phyloP scores from a whole-genome alignment of 768 basidiomycete genomes.

The Thelephora aurantiotincta region DNA sequence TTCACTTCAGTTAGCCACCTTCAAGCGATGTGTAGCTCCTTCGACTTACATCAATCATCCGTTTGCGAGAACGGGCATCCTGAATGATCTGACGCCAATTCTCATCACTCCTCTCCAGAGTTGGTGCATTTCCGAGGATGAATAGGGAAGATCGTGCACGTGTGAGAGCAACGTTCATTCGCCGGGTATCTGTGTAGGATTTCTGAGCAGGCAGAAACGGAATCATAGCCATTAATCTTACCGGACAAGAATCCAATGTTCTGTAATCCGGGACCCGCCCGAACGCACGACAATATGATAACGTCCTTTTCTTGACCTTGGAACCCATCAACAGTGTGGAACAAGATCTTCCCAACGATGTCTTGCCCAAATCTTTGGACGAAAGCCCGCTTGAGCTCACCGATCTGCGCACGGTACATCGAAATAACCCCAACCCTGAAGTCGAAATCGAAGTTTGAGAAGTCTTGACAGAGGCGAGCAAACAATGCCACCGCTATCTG shows the following conservation, averaged over 20 bases:
- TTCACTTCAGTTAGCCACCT: not conserved
- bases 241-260: slow-evolving; percentile 84
- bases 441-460: slow-evolving; percentile 33
- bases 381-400: slow-evolving; percentile 61
- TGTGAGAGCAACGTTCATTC: slow-evolving; percentile 99
- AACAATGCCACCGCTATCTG: slow-evolving; percentile 69
- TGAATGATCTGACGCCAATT: slow-evolving; percentile 67
- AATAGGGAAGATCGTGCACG: slow-evolving; percentile 90
- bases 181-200: slow-evolving; percentile 42
- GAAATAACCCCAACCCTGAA: slow-evolving; percentile 63
- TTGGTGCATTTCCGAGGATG: slow-evolving; percentile 82
- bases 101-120: slow-evolving; percentile 73
- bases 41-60: slow-evolving; percentile 46
- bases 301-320: slow-evolving; percentile 99
- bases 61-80: slow-evolving; percentile 55
- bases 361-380: slow-evolving; percentile 53
- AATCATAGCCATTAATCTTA: slow-evolving; percentile 12
- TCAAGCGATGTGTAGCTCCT: not conserved
- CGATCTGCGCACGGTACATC: slow-evolving; percentile 88
- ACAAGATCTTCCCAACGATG: slow-evolving; percentile 64
- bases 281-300: slow-evolving; percentile 94
- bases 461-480: slow-evolving; percentile 52
- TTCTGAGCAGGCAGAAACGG: not conserved
- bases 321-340: slow-evolving; percentile 97
- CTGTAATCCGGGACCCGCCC: slow-evolving; percentile 75